A percentile compares a stretch with the other conserved stretches of the same genome.
phyloP scores from a whole-genome alignment of 768 basidiomycete species.

The Suillus americanus region DNA sequence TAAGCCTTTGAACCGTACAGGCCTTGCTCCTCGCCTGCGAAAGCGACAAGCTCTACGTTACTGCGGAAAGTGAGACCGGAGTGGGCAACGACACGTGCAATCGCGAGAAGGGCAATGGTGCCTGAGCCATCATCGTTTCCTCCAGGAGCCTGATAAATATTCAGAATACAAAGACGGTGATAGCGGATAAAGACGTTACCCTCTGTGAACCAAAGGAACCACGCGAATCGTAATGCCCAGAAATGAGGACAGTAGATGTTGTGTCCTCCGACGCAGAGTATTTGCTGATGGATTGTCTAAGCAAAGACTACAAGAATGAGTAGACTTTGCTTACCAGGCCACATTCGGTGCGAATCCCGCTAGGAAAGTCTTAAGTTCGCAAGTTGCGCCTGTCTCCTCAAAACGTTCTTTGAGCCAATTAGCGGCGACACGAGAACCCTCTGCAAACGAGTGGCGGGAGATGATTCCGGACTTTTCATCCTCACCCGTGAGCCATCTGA shows the following conservation, averaged over 20 bases:
- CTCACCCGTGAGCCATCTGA: constrained; percentile 86
- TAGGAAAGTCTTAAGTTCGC: constrained; percentile 66
- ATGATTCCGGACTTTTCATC: constrained; percentile 67
- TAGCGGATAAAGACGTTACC: constrained; percentile 16
- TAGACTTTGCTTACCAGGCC: constrained; percentile 57
- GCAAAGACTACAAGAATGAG: neutral
- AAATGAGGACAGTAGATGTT: constrained; percentile 67
- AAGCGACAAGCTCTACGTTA: constrained; percentile 79
- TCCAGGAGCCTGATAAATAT: constrained; percentile 37
- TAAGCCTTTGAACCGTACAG: constrained; percentile 76
- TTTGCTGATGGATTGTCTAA: constrained; percentile 40
- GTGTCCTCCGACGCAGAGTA: constrained; percentile 57
- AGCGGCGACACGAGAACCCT: constrained; percentile 65
- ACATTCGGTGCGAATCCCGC: constrained; percentile 83
- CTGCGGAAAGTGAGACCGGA: constrained; percentile 68
- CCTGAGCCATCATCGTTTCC: constrained; percentile 67
- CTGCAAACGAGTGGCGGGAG: constrained; percentile 80
- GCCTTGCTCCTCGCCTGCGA: constrained; percentile 94
- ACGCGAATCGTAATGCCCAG: constrained; percentile 89
- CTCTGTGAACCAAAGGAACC: constrained; percentile 82
- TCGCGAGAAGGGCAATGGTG: constrained; percentile 71
- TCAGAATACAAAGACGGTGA: neutral
- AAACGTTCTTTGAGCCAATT: constrained; percentile 72
- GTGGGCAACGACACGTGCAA: constrained; percentile 72
- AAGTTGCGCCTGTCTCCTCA: constrained; percentile 74